phyloP scores from a whole-genome alignment of 2,329 filamentous ascomycete genomes.

The Epichloe coenophiala region DNA sequence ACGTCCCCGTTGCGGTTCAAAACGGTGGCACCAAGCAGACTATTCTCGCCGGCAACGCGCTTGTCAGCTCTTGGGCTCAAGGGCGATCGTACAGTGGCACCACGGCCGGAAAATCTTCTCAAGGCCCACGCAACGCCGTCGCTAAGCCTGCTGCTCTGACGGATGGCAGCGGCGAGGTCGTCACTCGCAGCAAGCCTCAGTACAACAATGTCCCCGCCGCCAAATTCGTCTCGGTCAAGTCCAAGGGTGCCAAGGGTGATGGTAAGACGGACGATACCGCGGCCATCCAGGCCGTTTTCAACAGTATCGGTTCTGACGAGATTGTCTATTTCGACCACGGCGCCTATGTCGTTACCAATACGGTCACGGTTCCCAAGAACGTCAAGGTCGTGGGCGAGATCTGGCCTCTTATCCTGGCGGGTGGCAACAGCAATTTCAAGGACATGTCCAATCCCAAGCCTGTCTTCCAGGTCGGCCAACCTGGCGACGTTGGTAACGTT shows the following conservation, averaged over 20 bases:
- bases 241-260: conserved; percentile 73
- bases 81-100: conserved; percentile 55
- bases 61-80: conserved; percentile 63
- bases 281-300: conserved; percentile 66
- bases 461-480: conserved; percentile 73
- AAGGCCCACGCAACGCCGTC: conserved; percentile 40
- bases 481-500: conserved; percentile 63
- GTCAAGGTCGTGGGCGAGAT: conserved; percentile 84
- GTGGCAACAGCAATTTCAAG: conserved; percentile 55
- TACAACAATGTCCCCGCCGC: conserved; percentile 56
- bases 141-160: conserved; percentile 56
- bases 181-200: conserved; percentile 79
- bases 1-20: conserved; percentile 53
- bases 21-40: conserved; percentile 39
- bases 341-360: conserved; percentile 56
- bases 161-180: conserved; percentile 51
- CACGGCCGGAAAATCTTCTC: conserved; percentile 37
- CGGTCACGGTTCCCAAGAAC: conserved; percentile 60
- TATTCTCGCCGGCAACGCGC: conserved; percentile 56
- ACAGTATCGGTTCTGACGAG: conserved; percentile 44
- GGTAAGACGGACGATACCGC: conserved; percentile 76
- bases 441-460: conserved; percentile 64
- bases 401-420: conserved; percentile 80
- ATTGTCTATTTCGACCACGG: conserved; percentile 67
- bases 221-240: conserved; percentile 72